Conservation (phyloP, 2,329 filamentous ascomycete species). For the Rachicladosporium sp. region DNA sequence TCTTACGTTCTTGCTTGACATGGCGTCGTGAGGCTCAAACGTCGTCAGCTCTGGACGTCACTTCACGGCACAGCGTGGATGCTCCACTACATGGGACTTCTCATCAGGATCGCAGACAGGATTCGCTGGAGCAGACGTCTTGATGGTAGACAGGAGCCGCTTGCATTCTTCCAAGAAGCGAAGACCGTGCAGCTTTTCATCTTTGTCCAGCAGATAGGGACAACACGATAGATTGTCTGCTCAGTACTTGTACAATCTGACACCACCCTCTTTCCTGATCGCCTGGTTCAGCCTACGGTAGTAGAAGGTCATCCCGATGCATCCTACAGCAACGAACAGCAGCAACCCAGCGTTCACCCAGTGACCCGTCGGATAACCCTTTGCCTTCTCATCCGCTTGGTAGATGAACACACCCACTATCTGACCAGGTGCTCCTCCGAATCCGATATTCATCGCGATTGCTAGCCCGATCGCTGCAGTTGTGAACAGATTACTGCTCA, state of each 20-base stretch:
- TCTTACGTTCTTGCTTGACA: too few species aligned
- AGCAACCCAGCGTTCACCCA: slow-evolving; percentile 53
- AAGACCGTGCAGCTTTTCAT: too few species aligned
- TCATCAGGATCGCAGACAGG: too few species aligned
- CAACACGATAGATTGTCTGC: too few species aligned
- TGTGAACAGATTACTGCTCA: slow-evolving; percentile 54
- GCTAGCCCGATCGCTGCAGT: slow-evolving; percentile 55
- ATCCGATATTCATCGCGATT: slow-evolving; percentile 57
- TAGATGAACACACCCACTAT: slow-evolving; percentile 67
- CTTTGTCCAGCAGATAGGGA: too few species aligned
- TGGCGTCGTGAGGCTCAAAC: too few species aligned
- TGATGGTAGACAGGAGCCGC: too few species aligned
- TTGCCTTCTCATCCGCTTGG: slow-evolving; percentile 46
- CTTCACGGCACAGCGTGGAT: too few species aligned
- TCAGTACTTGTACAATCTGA: slow-evolving; percentile 11
- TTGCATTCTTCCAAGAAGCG: too few species aligned
- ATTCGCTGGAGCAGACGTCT: too few species aligned
- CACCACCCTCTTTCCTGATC: slow-evolving; percentile 6
- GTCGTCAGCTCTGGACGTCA: too few species aligned
- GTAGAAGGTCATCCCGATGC: slow-evolving; percentile 42
- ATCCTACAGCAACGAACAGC: slow-evolving; percentile 45
- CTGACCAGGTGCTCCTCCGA: slow-evolving; percentile 52
- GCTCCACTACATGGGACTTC: too few species aligned
- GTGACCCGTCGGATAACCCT: slow-evolving; percentile 58
- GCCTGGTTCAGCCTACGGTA: slow-evolving; percentile 39